phyloP scores from a whole-genome alignment of 2,329 filamentous ascomycete genomes.

The Calycina herbarum region DNA sequence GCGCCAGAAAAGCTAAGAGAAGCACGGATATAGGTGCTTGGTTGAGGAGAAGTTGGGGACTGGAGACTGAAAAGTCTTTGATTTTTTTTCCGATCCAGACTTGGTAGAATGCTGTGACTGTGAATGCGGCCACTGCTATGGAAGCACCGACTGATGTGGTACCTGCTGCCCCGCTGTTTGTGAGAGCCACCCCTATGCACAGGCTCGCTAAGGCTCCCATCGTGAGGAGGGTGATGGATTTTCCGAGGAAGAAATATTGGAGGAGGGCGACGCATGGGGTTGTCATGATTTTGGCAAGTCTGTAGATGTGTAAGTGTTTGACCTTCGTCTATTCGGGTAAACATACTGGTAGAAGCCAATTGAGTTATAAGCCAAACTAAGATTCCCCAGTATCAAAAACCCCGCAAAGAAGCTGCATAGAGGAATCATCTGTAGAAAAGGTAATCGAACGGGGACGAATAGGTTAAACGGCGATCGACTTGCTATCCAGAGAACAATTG shows the following conservation, averaged over 20 bases:
- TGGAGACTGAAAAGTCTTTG: conserved; percentile 44
- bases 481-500: conserved; percentile 44
- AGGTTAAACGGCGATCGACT: conserved; percentile 44
- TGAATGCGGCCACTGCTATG: conserved; percentile 45
- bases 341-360: conserved; percentile 47
- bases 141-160: conserved; percentile 43
- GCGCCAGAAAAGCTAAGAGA: conserved; percentile 44
- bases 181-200: conserved; percentile 46
- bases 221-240: conserved; percentile 43
- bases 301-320: conserved; percentile 8
- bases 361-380: conserved; percentile 47
- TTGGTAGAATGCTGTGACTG: conserved; percentile 47
- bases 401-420: conserved; percentile 48
- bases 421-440: conserved; percentile 45
- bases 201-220: conserved; percentile 43
- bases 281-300: conserved; percentile 49
- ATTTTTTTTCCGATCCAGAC: conserved; percentile 52
- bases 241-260: conserved; percentile 46
- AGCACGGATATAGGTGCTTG: conserved; percentile 47
- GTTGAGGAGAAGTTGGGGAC: conserved; percentile 46
- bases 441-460: conserved; percentile 46
- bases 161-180: conserved; percentile 43
- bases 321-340: neutral
- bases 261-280: conserved; percentile 47
- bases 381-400: conserved; percentile 47